These are phyloP conservation scores for Pythium aristosporum DNA, from an alignment of 352 stramenopile species.

Conservation along the genomic window DNA sequence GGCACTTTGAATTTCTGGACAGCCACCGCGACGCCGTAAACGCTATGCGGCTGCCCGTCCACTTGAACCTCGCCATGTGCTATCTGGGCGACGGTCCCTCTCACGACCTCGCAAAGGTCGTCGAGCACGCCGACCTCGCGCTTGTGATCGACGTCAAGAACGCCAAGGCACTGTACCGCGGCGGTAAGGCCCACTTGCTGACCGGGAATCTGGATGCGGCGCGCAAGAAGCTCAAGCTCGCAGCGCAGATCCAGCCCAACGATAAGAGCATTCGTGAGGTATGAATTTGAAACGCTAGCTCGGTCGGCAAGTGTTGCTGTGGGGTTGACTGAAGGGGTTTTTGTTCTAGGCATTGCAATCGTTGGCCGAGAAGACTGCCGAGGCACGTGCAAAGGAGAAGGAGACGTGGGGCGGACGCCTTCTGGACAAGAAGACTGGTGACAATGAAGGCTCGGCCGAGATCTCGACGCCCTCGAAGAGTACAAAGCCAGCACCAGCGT, in stretches of 20 bases:
- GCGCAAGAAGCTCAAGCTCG: conserved; percentile 61
- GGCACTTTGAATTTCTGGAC: conserved; percentile 81
- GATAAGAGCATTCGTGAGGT: conserved; percentile 77
- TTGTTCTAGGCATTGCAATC: conserved; percentile 36
- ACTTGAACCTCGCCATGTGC: conserved; percentile 80
- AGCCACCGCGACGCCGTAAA: conserved; percentile 76
- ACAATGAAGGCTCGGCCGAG: conserved; percentile 1
- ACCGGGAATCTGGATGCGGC: conserved; percentile 57
- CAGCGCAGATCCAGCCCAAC: conserved; percentile 52
- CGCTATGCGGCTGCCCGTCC: conserved; percentile 67
- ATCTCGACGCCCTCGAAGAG: neutral
- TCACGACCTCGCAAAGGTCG: conserved; percentile 45
- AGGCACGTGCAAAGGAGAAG: conserved; percentile 67
- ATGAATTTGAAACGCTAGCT: neutral
- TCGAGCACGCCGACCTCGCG: conserved; percentile 66
- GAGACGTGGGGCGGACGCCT: conserved; percentile 67
- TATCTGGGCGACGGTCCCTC: conserved; percentile 40
- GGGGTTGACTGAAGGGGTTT: neutral
- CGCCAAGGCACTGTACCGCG: conserved; percentile 83
- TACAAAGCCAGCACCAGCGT: neutral
- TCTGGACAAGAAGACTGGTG: conserved; percentile 32
- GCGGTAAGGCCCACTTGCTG: conserved; percentile 60
- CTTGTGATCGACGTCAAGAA: conserved; percentile 76
- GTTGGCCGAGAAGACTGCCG: conserved; percentile 43
- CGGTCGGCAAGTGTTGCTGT: neutral